Base-by-base conservation (phyloP, 2,329 filamentous ascomycete genomes). In the Pyricularia sp. region DNA sequence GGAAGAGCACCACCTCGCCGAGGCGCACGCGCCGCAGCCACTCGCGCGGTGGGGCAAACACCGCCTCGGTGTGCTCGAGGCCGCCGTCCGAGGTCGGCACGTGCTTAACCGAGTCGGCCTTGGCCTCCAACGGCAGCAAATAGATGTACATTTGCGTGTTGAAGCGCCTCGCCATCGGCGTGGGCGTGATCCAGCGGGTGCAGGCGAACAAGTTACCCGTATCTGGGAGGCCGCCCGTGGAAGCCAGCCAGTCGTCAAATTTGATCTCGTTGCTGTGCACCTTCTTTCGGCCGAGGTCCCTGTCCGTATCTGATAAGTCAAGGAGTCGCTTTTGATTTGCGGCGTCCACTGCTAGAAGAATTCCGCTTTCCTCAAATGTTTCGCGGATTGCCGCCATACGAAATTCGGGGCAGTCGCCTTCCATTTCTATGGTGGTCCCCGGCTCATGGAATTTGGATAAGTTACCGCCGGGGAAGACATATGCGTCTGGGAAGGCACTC, bases 61-160 rank as follows among this genome's bases (percentile, higher is more conserved):
- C 84, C 0, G 94, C 93, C 5, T 92, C 89, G 1, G 92, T 94
- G 68, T 81, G 79, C 69, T 83, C 81, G 5, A 81, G 59, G 0
- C 80, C 80, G 23, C 91, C 91, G 74, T 93, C 91, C 25, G 85
- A 85, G 0, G 87, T 85, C 33, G 91, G 90, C 65, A 86, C 82
- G 72, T 84, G 87, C 75, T 85, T 85, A 71, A 73, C 80, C 75
- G 70, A 75, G 79, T 73, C 71, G 71, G 72, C 80, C 71, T 75
- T 78, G 73, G 71, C 65, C 7, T 71, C 70, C 12, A 89, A 79
- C 0, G 93, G 93, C 2, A 97, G 84, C 78, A 96, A 90, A 79
- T 97, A 97, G 12, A 98, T 78, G 79, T 98, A 99, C 94, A 98
- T 98, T 77, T 97, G 94, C 0, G 94, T 97, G 0, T 92, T 92